A percentile compares a stretch with the other conserved stretches of the same genome.
Conservation (phyloP, 2,329 filamentous ascomycete species). For the Coniella lustricola region DNA sequence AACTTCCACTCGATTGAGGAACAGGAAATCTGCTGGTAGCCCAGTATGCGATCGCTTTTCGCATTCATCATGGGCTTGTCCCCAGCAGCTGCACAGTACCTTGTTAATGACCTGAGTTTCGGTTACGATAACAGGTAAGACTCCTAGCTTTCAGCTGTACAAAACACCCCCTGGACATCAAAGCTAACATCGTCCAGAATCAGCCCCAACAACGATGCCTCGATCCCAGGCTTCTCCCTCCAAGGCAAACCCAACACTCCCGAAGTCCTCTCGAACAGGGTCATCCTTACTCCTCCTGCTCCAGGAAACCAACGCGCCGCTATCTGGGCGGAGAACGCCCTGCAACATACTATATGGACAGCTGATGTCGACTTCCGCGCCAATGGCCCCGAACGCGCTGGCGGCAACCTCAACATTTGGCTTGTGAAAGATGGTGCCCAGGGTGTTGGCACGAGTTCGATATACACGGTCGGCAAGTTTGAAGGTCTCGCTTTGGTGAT, state of each 20-base stretch:
- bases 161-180: not conserved
- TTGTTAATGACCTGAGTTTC: conserved; percentile 71
- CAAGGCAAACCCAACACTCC: conserved; percentile 48
- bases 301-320: conserved; percentile 81
- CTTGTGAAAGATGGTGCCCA: conserved; percentile 64
- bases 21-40: not conserved
- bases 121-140: conserved; percentile 58
- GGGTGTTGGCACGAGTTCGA: conserved; percentile 62
- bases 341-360: conserved; percentile 65
- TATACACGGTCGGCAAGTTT: conserved; percentile 79
- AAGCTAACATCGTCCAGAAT: conserved; percentile 41
- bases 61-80: conserved; percentile 40
- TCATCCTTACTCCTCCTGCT: conserved; percentile 83
- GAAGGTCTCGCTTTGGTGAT: conserved; percentile 86
- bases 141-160: not conserved
- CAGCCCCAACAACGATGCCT: conserved; percentile 49
- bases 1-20: not conserved
- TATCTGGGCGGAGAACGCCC: conserved; percentile 64
- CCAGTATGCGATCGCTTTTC: conserved; percentile 36
- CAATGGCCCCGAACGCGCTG: conserved; percentile 74
- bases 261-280: conserved; percentile 74
- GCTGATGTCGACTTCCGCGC: conserved; percentile 83
- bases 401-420: conserved; percentile 92
- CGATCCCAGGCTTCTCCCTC: conserved; percentile 48
- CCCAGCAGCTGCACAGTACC: conserved; percentile 52